phyloP scores from a whole-genome alignment of 1,284 basidiomycete genomes.

The Cystobasidium pallidum region DNA sequence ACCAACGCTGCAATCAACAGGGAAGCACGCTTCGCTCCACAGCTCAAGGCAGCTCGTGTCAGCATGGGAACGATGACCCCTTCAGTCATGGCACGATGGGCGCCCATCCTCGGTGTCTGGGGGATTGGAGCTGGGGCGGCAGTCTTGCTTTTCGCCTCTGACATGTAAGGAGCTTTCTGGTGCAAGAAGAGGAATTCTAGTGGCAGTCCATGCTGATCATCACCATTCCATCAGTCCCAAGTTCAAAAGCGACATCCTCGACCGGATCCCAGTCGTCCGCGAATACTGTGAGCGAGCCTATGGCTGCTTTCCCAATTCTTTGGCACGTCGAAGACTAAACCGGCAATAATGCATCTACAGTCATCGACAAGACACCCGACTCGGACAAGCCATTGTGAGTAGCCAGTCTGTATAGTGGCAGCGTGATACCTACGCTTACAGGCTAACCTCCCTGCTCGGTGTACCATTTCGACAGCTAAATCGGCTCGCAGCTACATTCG shows the following conservation, averaged over 20 bases:
- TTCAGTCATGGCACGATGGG: slow-evolving; percentile 30
- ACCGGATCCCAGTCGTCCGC: slow-evolving; percentile 41
- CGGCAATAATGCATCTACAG: slow-evolving; percentile 5
- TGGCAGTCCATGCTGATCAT: neutral
- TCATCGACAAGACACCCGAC: slow-evolving; percentile 36
- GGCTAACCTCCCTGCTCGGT: neutral
- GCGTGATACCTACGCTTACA: neutral
- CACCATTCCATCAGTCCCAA: slow-evolving; percentile 21
- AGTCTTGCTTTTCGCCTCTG: slow-evolving; percentile 27
- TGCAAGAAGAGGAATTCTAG: neutral
- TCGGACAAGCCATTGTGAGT: slow-evolving; percentile 41
- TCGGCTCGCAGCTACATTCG: slow-evolving; percentile 4
- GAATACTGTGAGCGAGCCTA: slow-evolving; percentile 28
- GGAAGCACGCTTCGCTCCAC: slow-evolving; percentile 28
- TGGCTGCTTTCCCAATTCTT: neutral
- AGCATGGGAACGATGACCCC: slow-evolving; percentile 31
- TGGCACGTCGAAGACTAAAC: neutral
- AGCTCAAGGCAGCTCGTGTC: slow-evolving; percentile 23
- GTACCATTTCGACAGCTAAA: slow-evolving; percentile 13
- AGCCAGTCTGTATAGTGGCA: neutral
- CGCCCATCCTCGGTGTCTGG: slow-evolving; percentile 40
- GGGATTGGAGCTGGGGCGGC: slow-evolving; percentile 34
- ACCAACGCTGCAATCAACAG: slow-evolving; percentile 20
- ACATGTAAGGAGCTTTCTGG: slow-evolving; percentile 27
- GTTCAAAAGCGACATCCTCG: slow-evolving; percentile 42